These are phyloP conservation scores for Aspergillus terreus DNA, from an alignment of 2,329 filamentous ascomycete species.

Conservation along the genomic window DNA sequence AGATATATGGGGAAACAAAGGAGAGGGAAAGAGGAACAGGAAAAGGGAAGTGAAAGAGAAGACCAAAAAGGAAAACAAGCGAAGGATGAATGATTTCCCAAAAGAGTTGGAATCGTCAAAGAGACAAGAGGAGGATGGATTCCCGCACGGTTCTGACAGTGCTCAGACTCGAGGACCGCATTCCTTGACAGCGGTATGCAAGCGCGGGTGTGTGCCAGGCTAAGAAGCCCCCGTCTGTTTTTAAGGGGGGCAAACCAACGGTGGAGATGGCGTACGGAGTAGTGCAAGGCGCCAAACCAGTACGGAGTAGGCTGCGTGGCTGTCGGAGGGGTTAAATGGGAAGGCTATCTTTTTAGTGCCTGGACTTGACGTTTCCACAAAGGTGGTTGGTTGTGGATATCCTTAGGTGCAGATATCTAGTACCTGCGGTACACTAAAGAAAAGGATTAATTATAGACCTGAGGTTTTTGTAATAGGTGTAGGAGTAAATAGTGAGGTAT, in stretches of 20 bases:
- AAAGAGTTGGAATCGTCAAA: conserved; percentile 7
- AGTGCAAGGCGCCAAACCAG: conserved; percentile 15
- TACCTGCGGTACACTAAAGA: neutral
- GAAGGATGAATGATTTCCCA: conserved; percentile 1
- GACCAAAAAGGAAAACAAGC: neutral
- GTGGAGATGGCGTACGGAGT: conserved; percentile 16
- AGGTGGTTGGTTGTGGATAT: neutral
- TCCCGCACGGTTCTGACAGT: conserved; percentile 18
- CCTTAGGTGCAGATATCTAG: neutral
- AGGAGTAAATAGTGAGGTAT: neutral
- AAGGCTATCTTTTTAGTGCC: conserved; percentile 13
- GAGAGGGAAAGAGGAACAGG: conserved; percentile 4
- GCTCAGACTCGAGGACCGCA: conserved; percentile 19
- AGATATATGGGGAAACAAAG: neutral
- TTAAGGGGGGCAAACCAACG: conserved; percentile 19
- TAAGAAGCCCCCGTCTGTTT: conserved; percentile 18
- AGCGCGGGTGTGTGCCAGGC: conserved; percentile 26
- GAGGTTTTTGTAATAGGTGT: neutral
- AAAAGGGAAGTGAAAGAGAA: neutral
- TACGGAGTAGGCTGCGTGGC: conserved; percentile 13
- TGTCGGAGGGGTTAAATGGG: conserved; percentile 11
- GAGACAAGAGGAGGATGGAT: conserved; percentile 1
- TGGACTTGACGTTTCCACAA: conserved; percentile 2
- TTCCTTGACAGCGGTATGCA: conserved; percentile 26
- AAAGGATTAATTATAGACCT: neutral